A percentile compares a stretch with the other conserved stretches of the same genome.
phyloP scores from a whole-genome alignment of 495 filamentous ascomycete species.

The Penicillium simplicissimum region DNA sequence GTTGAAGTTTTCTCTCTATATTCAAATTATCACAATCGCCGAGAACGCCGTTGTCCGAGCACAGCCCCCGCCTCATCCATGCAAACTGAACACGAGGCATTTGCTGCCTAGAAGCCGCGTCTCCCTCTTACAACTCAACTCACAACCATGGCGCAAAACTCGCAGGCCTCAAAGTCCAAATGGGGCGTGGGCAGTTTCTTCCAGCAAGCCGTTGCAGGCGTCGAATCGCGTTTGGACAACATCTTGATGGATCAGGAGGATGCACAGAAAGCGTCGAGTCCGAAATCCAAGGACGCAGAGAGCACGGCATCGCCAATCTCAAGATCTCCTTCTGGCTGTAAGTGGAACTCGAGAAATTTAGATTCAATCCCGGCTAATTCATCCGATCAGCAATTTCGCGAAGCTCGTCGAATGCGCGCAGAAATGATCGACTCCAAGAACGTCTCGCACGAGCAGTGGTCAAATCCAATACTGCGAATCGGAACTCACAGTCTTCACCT shows the following conservation, averaged over 20 bases:
- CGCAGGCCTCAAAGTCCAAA: slow-evolving; percentile 38
- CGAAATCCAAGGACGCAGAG: slow-evolving; percentile 28
- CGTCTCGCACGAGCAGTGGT: slow-evolving; percentile 71
- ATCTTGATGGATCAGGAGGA: slow-evolving; percentile 81
- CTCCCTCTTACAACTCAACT: slow-evolving; percentile 5
- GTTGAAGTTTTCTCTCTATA: neutral
- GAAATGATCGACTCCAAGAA: slow-evolving; percentile 83
- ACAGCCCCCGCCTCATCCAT: slow-evolving; percentile 29
- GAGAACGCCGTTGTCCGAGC: slow-evolving; percentile 20
- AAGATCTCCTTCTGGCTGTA: slow-evolving; percentile 28
- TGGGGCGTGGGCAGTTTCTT: slow-evolving; percentile 72
- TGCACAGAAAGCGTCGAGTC: slow-evolving; percentile 27
- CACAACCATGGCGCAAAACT: slow-evolving; percentile 42
- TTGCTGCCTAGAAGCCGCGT: slow-evolving; percentile 24
- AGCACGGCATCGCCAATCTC: slow-evolving; percentile 13
- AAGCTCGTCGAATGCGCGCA: slow-evolving; percentile 50
- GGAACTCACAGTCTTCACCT: slow-evolving; percentile 36
- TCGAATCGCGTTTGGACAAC: slow-evolving; percentile 89
- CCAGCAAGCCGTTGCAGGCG: slow-evolving; percentile 86
- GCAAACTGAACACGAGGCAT: slow-evolving; percentile 26
- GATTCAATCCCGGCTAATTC: slow-evolving; percentile 22
- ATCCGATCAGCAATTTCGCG: slow-evolving; percentile 48
- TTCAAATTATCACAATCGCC: neutral
- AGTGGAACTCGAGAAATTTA: no score
- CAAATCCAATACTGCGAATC: slow-evolving; percentile 37